A percentile compares a stretch with the other conserved stretches of the same genome.
phyloP scores from a whole-genome alignment of 768 basidiomycete species.

The Russula brevipes region DNA sequence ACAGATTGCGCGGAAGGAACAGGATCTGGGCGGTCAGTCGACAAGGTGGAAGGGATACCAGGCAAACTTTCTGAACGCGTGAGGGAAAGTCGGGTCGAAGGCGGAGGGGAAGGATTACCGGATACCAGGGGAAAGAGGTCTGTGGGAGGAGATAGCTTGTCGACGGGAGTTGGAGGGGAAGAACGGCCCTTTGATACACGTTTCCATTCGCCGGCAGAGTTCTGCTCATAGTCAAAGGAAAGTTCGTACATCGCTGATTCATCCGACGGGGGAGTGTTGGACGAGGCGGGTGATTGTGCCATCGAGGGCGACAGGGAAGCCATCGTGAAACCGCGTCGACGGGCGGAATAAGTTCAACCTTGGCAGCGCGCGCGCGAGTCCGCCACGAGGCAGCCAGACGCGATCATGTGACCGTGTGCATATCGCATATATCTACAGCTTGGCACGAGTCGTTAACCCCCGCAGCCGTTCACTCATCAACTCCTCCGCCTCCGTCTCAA shows the following conservation, averaged over 20 bases:
- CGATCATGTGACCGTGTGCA: conserved; percentile 12
- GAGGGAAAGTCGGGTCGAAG: conserved; percentile 42
- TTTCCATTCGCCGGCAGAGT: conserved; percentile 50
- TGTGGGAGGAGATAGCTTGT: conserved; percentile 27
- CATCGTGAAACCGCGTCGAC: neutral
- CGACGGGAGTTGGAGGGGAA: conserved; percentile 41
- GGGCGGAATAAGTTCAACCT: conserved; percentile 15
- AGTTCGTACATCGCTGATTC: conserved; percentile 60
- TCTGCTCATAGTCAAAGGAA: conserved; percentile 59
- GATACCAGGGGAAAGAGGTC: conserved; percentile 25
- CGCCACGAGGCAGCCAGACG: conserved; percentile 12
- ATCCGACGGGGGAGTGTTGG: conserved; percentile 41
- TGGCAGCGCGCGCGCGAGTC: neutral
- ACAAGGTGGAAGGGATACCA: conserved; percentile 36
- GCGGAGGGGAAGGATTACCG: conserved; percentile 36
- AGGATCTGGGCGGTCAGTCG: conserved; percentile 28
- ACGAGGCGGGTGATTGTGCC: conserved; percentile 25
- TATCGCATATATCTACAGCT: conserved; percentile 25
- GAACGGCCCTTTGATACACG: conserved; percentile 52
- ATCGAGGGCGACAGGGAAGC: neutral
- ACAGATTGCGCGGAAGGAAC: conserved; percentile 31
- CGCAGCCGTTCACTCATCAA: conserved; percentile 47
- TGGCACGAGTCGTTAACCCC: conserved; percentile 27
- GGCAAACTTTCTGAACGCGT: conserved; percentile 65
- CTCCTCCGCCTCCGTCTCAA: conserved; percentile 73